Evolutionary conservation across 139 green algal species (phyloP).

Genomic region (Closterium sp.): DNA sequence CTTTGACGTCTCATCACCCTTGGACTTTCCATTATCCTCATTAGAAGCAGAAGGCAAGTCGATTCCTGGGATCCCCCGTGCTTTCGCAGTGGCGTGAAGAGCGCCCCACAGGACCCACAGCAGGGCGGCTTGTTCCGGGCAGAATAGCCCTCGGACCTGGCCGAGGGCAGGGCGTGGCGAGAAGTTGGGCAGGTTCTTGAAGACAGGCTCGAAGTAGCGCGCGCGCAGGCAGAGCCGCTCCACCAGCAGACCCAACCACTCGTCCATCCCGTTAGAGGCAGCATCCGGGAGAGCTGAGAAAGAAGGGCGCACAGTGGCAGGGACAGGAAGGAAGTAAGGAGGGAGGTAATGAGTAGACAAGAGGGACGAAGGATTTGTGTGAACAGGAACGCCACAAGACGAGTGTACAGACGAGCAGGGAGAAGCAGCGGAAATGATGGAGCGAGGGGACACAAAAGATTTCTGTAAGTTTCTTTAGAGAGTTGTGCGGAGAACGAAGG

Average conservation of each 20-base stretch:
- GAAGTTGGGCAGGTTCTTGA: constrained; percentile 1
- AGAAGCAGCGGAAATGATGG: too few species aligned
- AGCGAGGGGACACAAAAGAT: too few species aligned
- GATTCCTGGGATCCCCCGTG: background rate
- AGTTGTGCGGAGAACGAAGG: background rate
- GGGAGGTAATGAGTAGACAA: too few species aligned
- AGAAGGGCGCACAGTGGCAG: background rate
- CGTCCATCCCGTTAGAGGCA: background rate
- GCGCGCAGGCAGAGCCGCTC: background rate
- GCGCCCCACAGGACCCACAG: background rate
- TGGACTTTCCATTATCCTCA: background rate
- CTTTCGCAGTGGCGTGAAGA: background rate
- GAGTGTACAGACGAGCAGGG: too few species aligned
- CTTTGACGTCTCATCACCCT: background rate
- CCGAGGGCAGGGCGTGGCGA: background rate
- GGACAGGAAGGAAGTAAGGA: background rate
- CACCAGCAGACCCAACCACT: background rate
- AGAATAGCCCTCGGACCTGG: background rate
- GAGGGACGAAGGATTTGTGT: too few species aligned
- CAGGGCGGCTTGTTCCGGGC: constrained; percentile 3
- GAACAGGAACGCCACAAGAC: too few species aligned
- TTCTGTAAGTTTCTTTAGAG: background rate
- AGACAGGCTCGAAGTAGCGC: background rate
- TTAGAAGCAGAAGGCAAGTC: background rate
- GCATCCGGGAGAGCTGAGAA: background rate